These are phyloP conservation scores for Viola pubescens DNA, from an alignment of 441 rosid species.

Conservation along the genomic window DNA sequence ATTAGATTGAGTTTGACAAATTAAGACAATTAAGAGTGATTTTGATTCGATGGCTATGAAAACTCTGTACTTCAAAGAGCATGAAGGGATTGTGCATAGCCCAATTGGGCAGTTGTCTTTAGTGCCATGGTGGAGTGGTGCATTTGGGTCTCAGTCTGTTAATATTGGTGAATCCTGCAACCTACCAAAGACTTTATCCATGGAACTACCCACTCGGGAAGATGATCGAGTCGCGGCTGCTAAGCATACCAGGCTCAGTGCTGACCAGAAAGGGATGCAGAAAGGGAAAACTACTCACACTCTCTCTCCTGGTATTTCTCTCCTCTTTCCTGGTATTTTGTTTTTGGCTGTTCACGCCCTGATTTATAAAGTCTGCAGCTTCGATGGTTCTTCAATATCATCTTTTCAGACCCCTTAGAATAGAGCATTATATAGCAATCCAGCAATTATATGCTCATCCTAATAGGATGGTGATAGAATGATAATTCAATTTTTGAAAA, in stretches of 20 bases:
- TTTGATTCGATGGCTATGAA: constrained; percentile 63
- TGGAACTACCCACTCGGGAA: constrained; percentile 26
- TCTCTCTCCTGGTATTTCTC: constrained; percentile 46
- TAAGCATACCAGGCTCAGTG: constrained; percentile 25
- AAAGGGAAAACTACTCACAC: constrained; percentile 40
- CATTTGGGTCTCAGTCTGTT: constrained; percentile 44
- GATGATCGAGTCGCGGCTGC: constrained; percentile 20
- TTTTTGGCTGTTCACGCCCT: constrained; percentile 6
- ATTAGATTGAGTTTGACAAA: constrained; percentile 18
- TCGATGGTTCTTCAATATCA: too few species aligned
- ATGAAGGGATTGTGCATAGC: constrained; percentile 42
- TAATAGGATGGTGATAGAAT: too few species aligned
- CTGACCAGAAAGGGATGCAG: constrained; percentile 25
- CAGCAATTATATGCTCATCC: too few species aligned
- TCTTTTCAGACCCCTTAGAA: too few species aligned
- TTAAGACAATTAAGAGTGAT: constrained; percentile 3
- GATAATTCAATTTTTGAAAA: too few species aligned
- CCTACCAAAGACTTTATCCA: constrained; percentile 31
- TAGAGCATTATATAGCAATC: too few species aligned
- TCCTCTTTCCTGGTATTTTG: constrained; percentile 3
- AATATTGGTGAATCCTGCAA: constrained; percentile 33
- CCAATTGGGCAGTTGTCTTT: constrained; percentile 40
- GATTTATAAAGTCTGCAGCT: background rate
- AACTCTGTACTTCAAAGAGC: constrained; percentile 51
- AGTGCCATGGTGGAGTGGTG: constrained; percentile 55